These are phyloP conservation scores for Takashimella koratensis DNA, from an alignment of 1,284 basidiomycete genomes.

Conservation along the genomic window DNA sequence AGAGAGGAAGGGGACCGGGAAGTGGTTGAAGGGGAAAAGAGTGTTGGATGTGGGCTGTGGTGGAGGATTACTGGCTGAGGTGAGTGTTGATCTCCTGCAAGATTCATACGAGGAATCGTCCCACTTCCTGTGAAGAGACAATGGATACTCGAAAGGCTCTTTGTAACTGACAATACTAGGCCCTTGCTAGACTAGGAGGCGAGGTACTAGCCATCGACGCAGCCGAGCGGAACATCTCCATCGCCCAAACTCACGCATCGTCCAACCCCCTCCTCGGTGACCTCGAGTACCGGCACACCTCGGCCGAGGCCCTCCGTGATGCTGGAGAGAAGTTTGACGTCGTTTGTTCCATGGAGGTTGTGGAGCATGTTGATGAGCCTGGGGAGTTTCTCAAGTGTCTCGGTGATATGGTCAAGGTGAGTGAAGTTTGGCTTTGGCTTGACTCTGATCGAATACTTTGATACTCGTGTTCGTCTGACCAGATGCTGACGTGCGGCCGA, in stretches of 20 bases:
- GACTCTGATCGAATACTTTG: too few relatives aligned
- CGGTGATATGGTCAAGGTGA: slow-evolving; percentile 76
- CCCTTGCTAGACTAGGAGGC: slow-evolving; percentile 81
- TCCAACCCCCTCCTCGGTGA: slow-evolving; percentile 62
- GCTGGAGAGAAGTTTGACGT: slow-evolving; percentile 68
- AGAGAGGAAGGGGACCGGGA: slow-evolving; percentile 24
- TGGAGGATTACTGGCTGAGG: slow-evolving; percentile 90
- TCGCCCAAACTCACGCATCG: slow-evolving; percentile 78
- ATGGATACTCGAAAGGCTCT: too few relatives aligned
- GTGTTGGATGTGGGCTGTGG: slow-evolving; percentile 90
- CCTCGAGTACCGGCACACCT: slow-evolving; percentile 68
- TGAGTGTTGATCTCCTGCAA: slow-evolving; percentile 46
- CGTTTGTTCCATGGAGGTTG: slow-evolving; percentile 95
- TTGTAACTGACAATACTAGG: too few relatives aligned
- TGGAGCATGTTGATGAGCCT: slow-evolving; percentile 96
- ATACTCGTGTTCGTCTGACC: too few relatives aligned
- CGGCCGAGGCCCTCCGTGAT: slow-evolving; percentile 68
- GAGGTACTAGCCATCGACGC: slow-evolving; percentile 86
- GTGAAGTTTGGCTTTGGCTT: too few relatives aligned
- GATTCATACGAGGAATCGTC: too few relatives aligned
- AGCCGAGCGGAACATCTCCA: slow-evolving; percentile 76
- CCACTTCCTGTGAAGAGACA: too few relatives aligned
- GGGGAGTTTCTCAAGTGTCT: slow-evolving; percentile 75
- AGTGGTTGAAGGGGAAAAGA: slow-evolving; percentile 61
- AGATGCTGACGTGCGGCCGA: neutral